These are phyloP conservation scores for Hondaea fermentalgiana DNA, from an alignment of 108 stramenopile genomes.

Conservation along the genomic window DNA sequence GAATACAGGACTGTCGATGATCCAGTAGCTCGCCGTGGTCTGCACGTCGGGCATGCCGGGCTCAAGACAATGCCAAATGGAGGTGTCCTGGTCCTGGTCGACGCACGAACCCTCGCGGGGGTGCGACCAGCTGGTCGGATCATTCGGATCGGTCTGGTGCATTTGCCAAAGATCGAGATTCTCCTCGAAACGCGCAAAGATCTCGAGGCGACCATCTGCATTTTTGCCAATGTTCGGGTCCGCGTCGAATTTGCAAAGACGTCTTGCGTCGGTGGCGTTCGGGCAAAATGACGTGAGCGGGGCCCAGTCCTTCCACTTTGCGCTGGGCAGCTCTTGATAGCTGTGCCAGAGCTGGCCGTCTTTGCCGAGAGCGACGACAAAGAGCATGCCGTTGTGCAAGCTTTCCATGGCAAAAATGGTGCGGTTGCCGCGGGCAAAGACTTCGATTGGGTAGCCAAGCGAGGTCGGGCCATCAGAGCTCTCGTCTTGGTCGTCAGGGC, in stretches of 20 bases:
- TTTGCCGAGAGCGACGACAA: constrained; percentile 8
- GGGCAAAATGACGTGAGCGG: background rate
- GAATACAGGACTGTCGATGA: constrained; percentile 13
- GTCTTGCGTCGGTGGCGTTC: background rate
- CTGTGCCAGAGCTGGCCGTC: constrained; percentile 12
- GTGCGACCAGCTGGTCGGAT: background rate
- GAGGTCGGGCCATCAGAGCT: background rate
- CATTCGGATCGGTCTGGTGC: background rate
- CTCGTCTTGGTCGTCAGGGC: background rate
- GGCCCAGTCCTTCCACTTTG: background rate
- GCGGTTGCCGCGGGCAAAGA: background rate
- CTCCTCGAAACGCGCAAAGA: background rate
- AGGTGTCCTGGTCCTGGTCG: background rate
- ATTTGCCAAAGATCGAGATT: constrained; percentile 10
- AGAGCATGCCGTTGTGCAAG: background rate
- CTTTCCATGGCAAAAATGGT: background rate
- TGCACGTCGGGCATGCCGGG: background rate
- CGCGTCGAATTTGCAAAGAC: background rate
- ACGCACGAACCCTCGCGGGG: constrained; percentile 2
- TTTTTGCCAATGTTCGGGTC: background rate
- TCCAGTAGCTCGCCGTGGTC: background rate
- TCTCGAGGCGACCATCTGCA: background rate
- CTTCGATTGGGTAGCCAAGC: background rate
- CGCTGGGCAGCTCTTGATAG: background rate
- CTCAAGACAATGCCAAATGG: background rate